These are phyloP conservation scores for Cyclotella cryptica DNA, from an alignment of 108 stramenopile species.

Conservation along the genomic window DNA sequence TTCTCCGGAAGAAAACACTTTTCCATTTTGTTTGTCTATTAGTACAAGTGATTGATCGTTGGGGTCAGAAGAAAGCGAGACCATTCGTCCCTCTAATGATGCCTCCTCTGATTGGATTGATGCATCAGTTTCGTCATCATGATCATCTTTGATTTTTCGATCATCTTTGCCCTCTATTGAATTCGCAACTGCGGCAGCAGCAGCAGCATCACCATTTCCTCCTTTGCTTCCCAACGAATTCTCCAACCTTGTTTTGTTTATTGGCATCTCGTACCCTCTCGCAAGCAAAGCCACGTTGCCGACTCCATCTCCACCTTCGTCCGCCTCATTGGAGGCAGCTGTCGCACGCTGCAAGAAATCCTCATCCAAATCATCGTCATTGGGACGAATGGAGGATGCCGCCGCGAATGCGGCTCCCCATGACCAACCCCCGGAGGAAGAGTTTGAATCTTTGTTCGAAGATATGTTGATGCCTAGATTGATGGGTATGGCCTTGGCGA, in stretches of 20 bases:
- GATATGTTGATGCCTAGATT: too few species aligned
- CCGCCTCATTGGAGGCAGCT: not conserved
- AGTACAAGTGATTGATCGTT: conserved; percentile 47
- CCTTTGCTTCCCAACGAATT: not conserved
- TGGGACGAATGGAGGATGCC: conserved; percentile 46
- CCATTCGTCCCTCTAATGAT: conserved; percentile 64
- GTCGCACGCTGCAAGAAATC: conserved; percentile 35
- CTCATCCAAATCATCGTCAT: conserved; percentile 51
- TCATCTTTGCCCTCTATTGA: too few species aligned
- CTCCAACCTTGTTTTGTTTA: not conserved
- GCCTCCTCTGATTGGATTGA: conserved; percentile 22
- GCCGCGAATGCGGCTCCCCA: conserved; percentile 57
- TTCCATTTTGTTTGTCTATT: conserved; percentile 53
- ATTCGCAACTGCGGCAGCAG: not conserved
- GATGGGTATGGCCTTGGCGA: too few species aligned
- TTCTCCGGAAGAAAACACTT: conserved; percentile 62
- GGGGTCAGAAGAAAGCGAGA: conserved; percentile 32
- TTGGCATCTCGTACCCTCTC: conserved; percentile 16
- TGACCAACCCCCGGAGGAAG: conserved; percentile 6
- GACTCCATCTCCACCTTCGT: conserved; percentile 14
- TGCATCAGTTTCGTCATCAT: not conserved
- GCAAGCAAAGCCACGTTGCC: conserved; percentile 28
- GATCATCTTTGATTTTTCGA: not conserved
- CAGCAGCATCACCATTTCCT: conserved; percentile 25
- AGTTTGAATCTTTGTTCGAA: too few species aligned